Evolutionary conservation across 306 rosid species (phyloP), one percentile per base, ranked within the genome.

Genomic region (Quercus robur): DNA sequence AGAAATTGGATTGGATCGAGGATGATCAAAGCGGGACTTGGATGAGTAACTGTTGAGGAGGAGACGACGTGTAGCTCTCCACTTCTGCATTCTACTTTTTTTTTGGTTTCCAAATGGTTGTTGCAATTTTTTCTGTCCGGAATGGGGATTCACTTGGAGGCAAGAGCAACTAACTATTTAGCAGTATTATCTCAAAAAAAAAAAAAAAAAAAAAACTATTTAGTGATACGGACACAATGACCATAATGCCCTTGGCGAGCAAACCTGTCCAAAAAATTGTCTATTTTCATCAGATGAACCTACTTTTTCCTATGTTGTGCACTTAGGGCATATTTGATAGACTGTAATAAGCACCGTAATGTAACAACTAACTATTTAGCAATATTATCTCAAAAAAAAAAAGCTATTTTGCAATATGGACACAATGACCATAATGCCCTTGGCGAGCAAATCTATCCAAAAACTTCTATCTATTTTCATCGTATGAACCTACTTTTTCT

Each of bases 11-110:
- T 61, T 76, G 2, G 25, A 67, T 77, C 19, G 88, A 44, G 55
- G 80, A 75, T 80, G 56, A 75, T 80, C 57, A 25, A 73, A 74
- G 81, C 80, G 72, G 44, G 74, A 73, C 67, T 9, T 71, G 56
- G 81, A 51, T 1, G 85, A 59, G 78, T 61, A 84, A 75, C 56
- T 76, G 82, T 87, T 72, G 3, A 90, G 75, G 82, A 88, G 75
- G 3, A 90, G 75, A 55, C 80, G 79, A 81, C 81, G 57, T 14
- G 85, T 49, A 33, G 84, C 73, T 85, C 82, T 86, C 85, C 79
- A 79, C 82, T 85, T 92, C 77, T 80, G 67, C 95, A 83, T 90
- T 17, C 26, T 77, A 81, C 33, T 5, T 3, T 63, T 3, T n/a
- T 67, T 31, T 56, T 21, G 19, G 55, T 73, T 62, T 68, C 5